Base-by-base conservation (phyloP, 495 filamentous ascomycete genomes). In the Bryoglossum gracile region DNA sequence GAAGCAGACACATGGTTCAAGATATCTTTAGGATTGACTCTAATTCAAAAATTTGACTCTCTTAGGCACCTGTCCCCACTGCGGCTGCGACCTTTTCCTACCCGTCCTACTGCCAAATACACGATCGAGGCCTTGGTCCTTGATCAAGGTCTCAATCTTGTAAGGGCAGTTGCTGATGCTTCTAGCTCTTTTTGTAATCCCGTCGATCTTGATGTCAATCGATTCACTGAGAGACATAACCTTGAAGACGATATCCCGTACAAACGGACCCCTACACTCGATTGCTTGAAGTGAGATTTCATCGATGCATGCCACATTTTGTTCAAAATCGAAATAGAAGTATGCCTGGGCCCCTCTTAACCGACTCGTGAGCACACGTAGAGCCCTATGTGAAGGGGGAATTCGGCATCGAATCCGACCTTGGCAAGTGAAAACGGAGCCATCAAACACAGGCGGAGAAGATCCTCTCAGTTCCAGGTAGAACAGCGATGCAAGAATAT, bases 131-230 rank as follows among this genome's bases (percentile, higher is more conserved):
- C 46, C 51, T 28, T 54, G 51, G 23, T 54, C 51, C 10, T 50
- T 3, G 26, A 54, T 54, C 2, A 54, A 16, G 4, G 34, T 36
- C 19, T 39, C 4, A 22, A 54, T 18, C 24, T 4, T 43, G 32
- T 54, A 54, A 23, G 51, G 51, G 23, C 51, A 54, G 28, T 49
- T 54, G 25, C 51, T 54, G 18, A 54, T 54, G 28, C 45, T 50
- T 30, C 36, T 17, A 2, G 24, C 11, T 13, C 16, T 36, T 37
- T 43, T 46, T 3, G 18, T 42, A 26, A 54, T 42, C 2, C 51
- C 51, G 21, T 34, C 34, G 3, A 54, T 17, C 28, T 54, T 39
- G 16, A 54, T 37, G 18, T 51, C 48, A 6, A 51, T 26, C 6
- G 8, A 14, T 3, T 52, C 26, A 10, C 23, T 17, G 4, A 41